Base-by-base conservation (phyloP, 169 alveolate genomes). In the Neospora caninum region DNA sequence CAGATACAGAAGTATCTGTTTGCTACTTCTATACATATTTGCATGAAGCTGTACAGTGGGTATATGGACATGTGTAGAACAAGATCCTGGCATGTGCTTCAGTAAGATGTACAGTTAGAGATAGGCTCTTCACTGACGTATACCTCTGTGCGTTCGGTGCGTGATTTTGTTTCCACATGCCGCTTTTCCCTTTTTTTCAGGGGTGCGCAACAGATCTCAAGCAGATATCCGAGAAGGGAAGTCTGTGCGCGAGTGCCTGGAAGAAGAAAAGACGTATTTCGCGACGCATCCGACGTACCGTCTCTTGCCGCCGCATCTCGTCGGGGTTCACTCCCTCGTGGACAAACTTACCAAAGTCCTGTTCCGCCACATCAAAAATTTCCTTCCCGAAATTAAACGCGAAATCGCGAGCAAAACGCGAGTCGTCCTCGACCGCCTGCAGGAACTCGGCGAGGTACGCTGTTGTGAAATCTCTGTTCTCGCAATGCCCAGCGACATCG, bases 241-340 rank as follows among this genome's bases (percentile, higher is more conserved):
- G 91, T 94, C 97, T 34, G 98, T 98, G 43, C 96, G 93, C 82
- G 95, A 97, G 80, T 98, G 98, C 67, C 95, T 96, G 64, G 93
- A 96, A 80, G 95, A 97, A 41, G 99, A 99, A 97, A 96, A 97
- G 94, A 94, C 96, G 58, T 99, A 96, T 96, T 99, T 99, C 96
- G 96, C 97, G 88, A 96, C 96, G 54, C 99, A 99, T 95, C 99
- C 99, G 9, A 96, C 98, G 43, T 99, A 99, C 96, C 98, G 99
- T 80, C 97, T 98, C 54, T 95, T 99, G 94, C 98, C 99, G 43
- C 97, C 98, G 43, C 97, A 96, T n/a, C 43, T 98, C 43, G 95
- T 99, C 89, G 99, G 99, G n/a, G 98, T 99, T n/a, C 98, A 97
- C 54, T 97, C 98, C 18, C 97, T 99, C 84, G 98, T 98, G 43